Evolutionary conservation across 192 early-diverging fungal species (phyloP).

Genomic region (Funneliformis geosporum): DNA sequence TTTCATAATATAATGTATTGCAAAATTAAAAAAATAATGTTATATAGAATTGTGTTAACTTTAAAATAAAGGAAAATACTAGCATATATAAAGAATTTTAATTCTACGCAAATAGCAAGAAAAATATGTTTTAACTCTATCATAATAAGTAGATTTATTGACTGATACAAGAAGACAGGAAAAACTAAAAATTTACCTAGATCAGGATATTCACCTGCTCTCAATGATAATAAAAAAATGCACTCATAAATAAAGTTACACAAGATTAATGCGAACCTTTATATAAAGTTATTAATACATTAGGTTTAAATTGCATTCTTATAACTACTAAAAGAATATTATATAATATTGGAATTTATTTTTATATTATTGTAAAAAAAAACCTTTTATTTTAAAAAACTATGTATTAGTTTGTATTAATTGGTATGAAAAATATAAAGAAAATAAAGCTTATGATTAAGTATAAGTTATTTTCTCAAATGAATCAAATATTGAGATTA

Average conservation of each 20-base stretch:
- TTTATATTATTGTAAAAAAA: background rate
- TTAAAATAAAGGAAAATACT: no score
- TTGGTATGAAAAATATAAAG: constrained; percentile 1
- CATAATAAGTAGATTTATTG: background rate
- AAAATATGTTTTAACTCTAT: background rate
- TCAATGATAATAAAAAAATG: background rate
- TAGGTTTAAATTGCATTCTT: background rate
- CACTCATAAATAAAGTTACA: background rate
- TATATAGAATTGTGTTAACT: no score
- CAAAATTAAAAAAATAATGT: no score
- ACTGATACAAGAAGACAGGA: background rate
- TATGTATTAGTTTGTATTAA: constrained; percentile 3
- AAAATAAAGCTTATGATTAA: background rate
- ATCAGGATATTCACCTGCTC: background rate
- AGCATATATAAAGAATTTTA: no score
- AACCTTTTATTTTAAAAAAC: background rate
- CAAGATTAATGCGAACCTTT: background rate
- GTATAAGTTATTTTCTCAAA: background rate
- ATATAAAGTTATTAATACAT: background rate
- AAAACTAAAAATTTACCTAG: background rate
- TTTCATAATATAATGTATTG: no score
- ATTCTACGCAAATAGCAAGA: background rate
- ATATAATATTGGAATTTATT: background rate
- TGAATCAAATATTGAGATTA: constrained; percentile 7
- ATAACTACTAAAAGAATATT: background rate